Evolutionary conservation across 495 filamentous ascomycete genomes (phyloP), one percentile per base, ranked within the genome.

Genomic region (Penicillium cinerascens): DNA sequence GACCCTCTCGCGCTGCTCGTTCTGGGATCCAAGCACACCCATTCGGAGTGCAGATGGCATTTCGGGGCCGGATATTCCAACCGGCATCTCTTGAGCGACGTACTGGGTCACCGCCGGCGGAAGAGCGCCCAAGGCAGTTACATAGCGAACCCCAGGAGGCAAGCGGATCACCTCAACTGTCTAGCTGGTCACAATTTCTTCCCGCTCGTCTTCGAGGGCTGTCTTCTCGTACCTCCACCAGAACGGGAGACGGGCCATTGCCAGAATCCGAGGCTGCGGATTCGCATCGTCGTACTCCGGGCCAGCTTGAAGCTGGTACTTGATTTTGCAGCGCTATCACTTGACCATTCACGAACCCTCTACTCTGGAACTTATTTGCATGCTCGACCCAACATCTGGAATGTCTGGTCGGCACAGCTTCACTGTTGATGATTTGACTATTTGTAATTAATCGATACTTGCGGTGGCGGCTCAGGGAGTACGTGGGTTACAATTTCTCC

Each of bases 231-330:
- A 16, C 11, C 16, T n/a, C 41, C n/a, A 20, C 40, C 4, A 17
- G 50, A 7, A 42, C 47, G 20, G 35, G 20, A 10, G n/a, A 46
- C 35, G 38, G 33, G 13, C 20, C 48, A 4, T 18, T 39, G 16
- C 16, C 44, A 25, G 21, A 40, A 20, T 23, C n/a, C n/a, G 37
- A 44, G 6, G n/a, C 25, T 20, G 10, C 23, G 6, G 17, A 47
- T 22, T 33, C 47, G 4, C 48, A 55, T n/a, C 29, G 49, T 21
- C 59, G 55, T 36, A 72, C 71, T 2, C 67, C 64, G 21, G 51
- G 54, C n/a, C 64, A 74, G 49, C 61, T 72, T 22, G 69, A 72
- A 55, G 67, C 69, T 25, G 67, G 64, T n/a, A 49, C 49, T 26
- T 54, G 26, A 57, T 39, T 23, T 43, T 29, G 33, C 11, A 22